Percentiles rank a stretch among this genome's conserved stretches.
phyloP scores from a whole-genome alignment of 345 rosid species.

The Arabidopsis thaliana region DNA sequence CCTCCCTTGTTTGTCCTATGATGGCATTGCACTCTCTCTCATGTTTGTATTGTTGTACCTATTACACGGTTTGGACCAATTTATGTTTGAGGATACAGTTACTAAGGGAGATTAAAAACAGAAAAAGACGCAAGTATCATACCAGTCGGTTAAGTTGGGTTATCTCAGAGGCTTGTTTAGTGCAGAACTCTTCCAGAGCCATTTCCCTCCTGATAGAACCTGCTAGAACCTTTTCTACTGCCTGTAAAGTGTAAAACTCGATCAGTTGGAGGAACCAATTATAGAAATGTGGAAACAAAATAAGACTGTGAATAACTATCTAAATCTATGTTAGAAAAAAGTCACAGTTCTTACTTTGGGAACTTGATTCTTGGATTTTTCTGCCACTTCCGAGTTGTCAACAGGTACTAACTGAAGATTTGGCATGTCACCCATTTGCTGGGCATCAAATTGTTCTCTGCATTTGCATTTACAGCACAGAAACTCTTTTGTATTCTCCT shows the following conservation, averaged over 20 bases:
- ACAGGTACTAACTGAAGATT: conserved; percentile 69
- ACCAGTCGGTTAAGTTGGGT: conserved; percentile 86
- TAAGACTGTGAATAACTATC: neutral
- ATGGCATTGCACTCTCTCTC: neutral
- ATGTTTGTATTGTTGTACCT: neutral
- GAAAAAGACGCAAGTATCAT: conserved; percentile 9
- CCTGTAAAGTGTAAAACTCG: conserved; percentile 50
- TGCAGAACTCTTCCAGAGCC: conserved; percentile 23
- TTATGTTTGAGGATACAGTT: neutral
- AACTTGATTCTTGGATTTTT: neutral
- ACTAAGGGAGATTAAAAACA: neutral
- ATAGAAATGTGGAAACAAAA: neutral
- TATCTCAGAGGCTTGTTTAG: conserved; percentile 79
- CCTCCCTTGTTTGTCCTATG: neutral
- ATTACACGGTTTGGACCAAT: neutral
- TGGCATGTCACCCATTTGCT: conserved; percentile 48
- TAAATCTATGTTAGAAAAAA: neutral
- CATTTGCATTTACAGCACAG: conserved; percentile 65
- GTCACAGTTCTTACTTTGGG: neutral
- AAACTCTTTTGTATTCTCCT: conserved; percentile 42
- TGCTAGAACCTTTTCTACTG: conserved; percentile 84
- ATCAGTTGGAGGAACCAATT: too few relatives aligned
- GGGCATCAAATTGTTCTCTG: conserved; percentile 48
- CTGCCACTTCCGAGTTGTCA: conserved; percentile 54
- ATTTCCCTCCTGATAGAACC: neutral